Base-by-base conservation (phyloP, 2,329 filamentous ascomycete species). In the Bertia moriformis region DNA sequence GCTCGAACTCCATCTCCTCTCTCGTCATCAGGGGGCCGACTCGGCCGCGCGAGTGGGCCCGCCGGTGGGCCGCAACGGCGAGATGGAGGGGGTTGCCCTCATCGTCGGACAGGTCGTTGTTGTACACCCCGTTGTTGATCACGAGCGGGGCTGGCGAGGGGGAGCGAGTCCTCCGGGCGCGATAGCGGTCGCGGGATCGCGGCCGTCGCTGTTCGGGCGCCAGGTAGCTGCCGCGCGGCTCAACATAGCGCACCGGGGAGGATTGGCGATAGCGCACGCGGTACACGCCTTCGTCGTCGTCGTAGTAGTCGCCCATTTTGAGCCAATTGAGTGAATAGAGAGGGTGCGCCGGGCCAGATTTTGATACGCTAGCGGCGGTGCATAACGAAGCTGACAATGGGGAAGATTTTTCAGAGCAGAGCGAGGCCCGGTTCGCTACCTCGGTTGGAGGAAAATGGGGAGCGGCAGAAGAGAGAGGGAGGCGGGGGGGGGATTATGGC, bases 111-210 rank as follows among this genome's bases (percentile, higher is more conserved):
- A 50, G 55, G 39, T 62, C 47, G 17, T 66, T 60, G 43, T 67
- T 67, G 46, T 69, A 66, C 41, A 71, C 66, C 41, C 60, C 60
- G 51, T 73, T 75, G 49, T 73, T 71, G 51, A 76, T 74, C 39
- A 76, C 66, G 37, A 76, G 61, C n/a, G n/a, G n/a, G n/a, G n/a
- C n/a, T n/a, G n/a, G n/a, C 1, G 70, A 68, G 4, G 52, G 45
- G 14, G 57, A 59, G 14, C 49, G 54, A 7, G 51, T 51, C 22
- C 22, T 7, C n/a, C n/a, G 22, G 22, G 22, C 22, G 22, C 22
- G 22, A n/a, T 10, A 27, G n/a, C 22, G 22, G 7, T 27, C 22
- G 7, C 22, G 4, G 55, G 38, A 32, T 36, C 38, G 24, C 18
- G 14, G 37, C 14, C 43, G 42, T 18, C 43, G 43, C 3, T 37